Evolutionary conservation across 768 basidiomycete genomes (phyloP), one percentile per base, ranked within the genome.

Genomic region (Boletus fagicola): DNA sequence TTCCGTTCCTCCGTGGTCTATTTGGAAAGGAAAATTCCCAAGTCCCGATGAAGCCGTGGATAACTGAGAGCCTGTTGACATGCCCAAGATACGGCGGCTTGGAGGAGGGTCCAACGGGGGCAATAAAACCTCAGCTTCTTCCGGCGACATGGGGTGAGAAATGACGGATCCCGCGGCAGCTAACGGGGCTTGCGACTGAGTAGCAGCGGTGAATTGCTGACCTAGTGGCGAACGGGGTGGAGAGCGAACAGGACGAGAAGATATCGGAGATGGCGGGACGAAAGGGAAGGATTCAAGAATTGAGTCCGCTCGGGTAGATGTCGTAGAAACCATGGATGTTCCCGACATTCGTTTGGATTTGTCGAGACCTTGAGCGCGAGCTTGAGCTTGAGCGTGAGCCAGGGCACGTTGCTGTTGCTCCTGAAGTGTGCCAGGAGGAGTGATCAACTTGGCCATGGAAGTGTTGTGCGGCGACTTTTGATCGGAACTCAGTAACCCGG

Each of bases 201-300:
- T 49, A 33, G 64, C 65, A 35, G 70, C 72, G 58, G 81, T 79
- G 20, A 79, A 75, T 59, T 87, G 85, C 69, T 87, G 83, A 28
- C 74, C 78, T 20, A 88, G 75, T 9, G 90, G 89, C 11, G 90
- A 91, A 55, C 84, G 83, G 38, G 87, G 87, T 6, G 88, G 88
- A 4, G 88, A 85, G 59, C 89, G 79, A 63, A 85, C 75, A 11
- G 90, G 90, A 52, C 87, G 79, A 62, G 89, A 84, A n/a, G 90
- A 91, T 57, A 93, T 92, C 7, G 92, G 92, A 9, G 90, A 92
- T 1, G 92, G 92, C 24, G 92, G 92, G 10, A 94, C 90, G 68
- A 94, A 92, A 36, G 89, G 90, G 78, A 94, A 94, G 15, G 84
- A 86, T 71, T 92, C 91, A 28, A 93, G 78, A 62, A 93, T 90